A percentile compares a stretch with the other conserved stretches of the same genome.
These are phyloP conservation scores for Eutrema japonicum DNA, from an alignment of 345 rosid genomes.

Conservation along the genomic window DNA sequence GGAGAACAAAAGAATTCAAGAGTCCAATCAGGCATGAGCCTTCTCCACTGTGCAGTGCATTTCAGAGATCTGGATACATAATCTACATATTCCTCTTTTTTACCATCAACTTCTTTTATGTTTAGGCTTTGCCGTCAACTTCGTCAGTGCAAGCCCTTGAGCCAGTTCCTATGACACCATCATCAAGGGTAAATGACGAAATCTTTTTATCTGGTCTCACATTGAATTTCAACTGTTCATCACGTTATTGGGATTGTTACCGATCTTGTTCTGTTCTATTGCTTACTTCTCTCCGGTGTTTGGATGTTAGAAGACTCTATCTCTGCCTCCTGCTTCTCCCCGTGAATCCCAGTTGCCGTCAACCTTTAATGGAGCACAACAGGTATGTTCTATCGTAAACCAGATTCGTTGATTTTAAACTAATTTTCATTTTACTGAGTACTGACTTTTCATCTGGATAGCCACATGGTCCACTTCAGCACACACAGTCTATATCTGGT, in stretches of 20 bases:
- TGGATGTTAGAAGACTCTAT: conserved; percentile 49
- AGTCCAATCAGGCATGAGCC: conserved; percentile 53
- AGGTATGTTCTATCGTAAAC: conserved; percentile 51
- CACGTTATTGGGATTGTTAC: conserved; percentile 10
- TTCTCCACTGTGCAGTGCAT: neutral
- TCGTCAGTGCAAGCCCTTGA: conserved; percentile 47
- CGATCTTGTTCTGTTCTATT: conserved; percentile 12
- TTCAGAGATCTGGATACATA: neutral
- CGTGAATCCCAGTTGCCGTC: conserved; percentile 47
- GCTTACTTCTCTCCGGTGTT: conserved; percentile 25
- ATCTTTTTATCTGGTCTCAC: conserved; percentile 8
- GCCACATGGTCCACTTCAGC: conserved; percentile 44
- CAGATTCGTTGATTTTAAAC: neutral
- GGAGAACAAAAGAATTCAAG: conserved; percentile 46
- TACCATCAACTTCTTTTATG: neutral
- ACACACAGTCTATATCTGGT: conserved; percentile 44
- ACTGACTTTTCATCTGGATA: conserved; percentile 32
- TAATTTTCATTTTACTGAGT: neutral
- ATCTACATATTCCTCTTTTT: conserved; percentile 17
- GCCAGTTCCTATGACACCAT: conserved; percentile 43
- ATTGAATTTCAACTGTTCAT: neutral
- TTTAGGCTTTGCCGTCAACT: conserved; percentile 52
- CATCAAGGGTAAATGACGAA: conserved; percentile 50
- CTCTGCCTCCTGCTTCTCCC: conserved; percentile 56
- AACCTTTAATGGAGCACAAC: conserved; percentile 50